Conservation (phyloP, 176 grass and related monocot species). For the Olyra latifolia region DNA sequence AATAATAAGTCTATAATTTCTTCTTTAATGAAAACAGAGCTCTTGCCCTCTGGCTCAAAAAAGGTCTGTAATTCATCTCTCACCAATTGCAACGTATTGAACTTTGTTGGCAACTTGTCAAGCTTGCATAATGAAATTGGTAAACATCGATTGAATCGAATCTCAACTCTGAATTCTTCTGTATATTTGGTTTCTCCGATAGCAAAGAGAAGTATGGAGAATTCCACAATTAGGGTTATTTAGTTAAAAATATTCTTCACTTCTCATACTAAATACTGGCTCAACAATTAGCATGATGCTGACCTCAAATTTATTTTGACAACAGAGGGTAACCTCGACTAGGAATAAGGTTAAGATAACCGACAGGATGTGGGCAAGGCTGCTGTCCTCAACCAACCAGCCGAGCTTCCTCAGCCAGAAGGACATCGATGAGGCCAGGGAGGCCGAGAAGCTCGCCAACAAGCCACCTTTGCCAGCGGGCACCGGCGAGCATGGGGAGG, state of each 20-base stretch:
- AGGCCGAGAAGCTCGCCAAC: constrained; percentile 38
- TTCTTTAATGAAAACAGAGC: too few relatives aligned
- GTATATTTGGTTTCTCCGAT: background rate
- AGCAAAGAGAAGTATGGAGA: background rate
- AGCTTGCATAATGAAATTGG: background rate
- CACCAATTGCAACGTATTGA: background rate
- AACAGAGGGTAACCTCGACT: constrained; percentile 72
- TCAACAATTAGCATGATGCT: constrained; percentile 6
- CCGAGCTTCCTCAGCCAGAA: constrained; percentile 75
- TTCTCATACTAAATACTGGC: background rate
- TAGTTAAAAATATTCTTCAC: background rate
- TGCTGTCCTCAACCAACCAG: constrained; percentile 82
- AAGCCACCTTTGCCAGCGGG: background rate
- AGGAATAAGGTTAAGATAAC: constrained; percentile 76
- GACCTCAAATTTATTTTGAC: constrained; percentile 4
- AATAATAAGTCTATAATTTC: background rate
- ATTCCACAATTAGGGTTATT: background rate
- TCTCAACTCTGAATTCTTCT: background rate
- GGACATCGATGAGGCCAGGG: constrained; percentile 46
- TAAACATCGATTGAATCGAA: background rate
- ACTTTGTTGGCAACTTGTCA: constrained; percentile 6
- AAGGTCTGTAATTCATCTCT: background rate
- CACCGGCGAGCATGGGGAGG: background rate
- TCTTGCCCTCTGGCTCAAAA: too few relatives aligned
- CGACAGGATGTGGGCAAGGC: constrained; percentile 83